Conservation (phyloP, 2,329 filamentous ascomycete species). For the Bipolaris cookei region DNA sequence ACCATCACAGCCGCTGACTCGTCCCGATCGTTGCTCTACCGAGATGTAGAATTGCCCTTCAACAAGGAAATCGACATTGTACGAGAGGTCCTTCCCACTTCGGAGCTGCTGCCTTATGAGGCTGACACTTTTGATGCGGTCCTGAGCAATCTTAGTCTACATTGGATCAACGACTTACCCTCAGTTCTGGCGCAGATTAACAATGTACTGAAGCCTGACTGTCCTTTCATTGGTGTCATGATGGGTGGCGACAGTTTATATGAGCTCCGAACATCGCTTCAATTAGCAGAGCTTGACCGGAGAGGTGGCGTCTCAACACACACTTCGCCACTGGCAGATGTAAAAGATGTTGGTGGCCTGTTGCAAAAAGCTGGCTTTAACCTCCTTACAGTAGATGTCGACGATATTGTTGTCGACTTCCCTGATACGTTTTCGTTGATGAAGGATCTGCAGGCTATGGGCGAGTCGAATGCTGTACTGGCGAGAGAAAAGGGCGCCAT, state of each 20-base stretch:
- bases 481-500: conserved; percentile 81
- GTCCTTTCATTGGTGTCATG: conserved; percentile 94
- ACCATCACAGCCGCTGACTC: conserved; percentile 83
- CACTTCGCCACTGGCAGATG: conserved; percentile 89
- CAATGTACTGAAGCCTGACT: conserved; percentile 83
- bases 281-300: conserved; percentile 89
- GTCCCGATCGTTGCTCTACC: conserved; percentile 76
- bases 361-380: conserved; percentile 89
- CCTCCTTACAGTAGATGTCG: conserved; percentile 93
- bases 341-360: conserved; percentile 86
- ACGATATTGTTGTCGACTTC: conserved; percentile 96
- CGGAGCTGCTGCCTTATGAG: conserved; percentile 77
- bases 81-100: conserved; percentile 75
- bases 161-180: conserved; percentile 98
- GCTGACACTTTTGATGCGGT: conserved; percentile 85
- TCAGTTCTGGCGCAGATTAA: conserved; percentile 85
- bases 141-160: conserved; percentile 84
- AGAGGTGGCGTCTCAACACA: conserved; percentile 90
- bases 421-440: conserved; percentile 89
- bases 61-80: conserved; percentile 75
- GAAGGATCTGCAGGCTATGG: conserved; percentile 95
- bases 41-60: conserved; percentile 76
- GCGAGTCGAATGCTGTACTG: conserved; percentile 87
- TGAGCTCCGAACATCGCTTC: conserved; percentile 89
- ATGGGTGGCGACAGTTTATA: conserved; percentile 92